Evolutionary conservation across 148 eudicot species (phyloP), one percentile per base, ranked within the genome.

Genomic region (Vaccinium darrowii): DNA sequence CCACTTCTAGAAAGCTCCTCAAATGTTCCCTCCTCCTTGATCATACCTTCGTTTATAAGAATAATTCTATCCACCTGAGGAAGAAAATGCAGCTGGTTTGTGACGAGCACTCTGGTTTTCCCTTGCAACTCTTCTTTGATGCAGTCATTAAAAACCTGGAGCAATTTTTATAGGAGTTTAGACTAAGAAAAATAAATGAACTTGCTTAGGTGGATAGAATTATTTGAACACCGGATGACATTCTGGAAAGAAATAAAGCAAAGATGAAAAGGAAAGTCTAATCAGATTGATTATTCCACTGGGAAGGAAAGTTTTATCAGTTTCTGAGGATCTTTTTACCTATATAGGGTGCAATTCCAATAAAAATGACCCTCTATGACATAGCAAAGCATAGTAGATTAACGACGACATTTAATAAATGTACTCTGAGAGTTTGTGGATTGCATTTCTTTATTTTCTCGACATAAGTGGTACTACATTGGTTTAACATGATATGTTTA

Each of bases 1-100:
- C 94, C 92, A 82, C 84, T 87, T 85, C 57, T 82, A 53, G 92
- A 92, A 49, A 92, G 94, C 87, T 92, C 92, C 57, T 90, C 92
- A 39, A 90, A 92, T 72, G 92, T 90, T 78, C 94, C 94, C 82
- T 92, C 90, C 89, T 92, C 94, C 91, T 89, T 92, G 30, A 92
- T 86, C 88, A 82, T 88, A n/a, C 94, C 92, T 81, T 89, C 94
- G 16, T 91, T 86, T 54, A 92, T 86, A 79, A 92, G 69, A 50
- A 92, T 83, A 78, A 92, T 92, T 85, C 83, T 88, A 86, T 92
- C 94, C 73, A 92, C 92, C 71, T 91, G 92, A 60, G 91, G 94
- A 84, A 92, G 92, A 88, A 92, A 91, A 86, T 92, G 94, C 72
- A 92, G 86, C 90, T 92, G 94, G 82, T 92, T 92, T 82, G 94